Percentiles rank a stretch among this genome's conserved stretches.
Conservation (phyloP, 2,329 filamentous ascomycete genomes). For the Fusarium algeriense region DNA sequence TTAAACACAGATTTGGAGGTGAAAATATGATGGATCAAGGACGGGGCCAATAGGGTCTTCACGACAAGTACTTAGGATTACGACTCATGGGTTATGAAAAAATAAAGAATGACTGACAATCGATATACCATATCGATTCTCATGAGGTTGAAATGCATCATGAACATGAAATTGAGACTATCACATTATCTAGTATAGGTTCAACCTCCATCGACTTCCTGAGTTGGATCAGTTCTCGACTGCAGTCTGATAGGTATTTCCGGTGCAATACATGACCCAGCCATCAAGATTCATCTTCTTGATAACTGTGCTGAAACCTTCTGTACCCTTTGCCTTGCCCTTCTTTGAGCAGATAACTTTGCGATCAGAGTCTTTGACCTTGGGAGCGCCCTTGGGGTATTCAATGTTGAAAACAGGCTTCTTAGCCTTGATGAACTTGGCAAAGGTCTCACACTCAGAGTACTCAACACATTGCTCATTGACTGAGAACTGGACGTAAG, state of each 20-base stretch:
- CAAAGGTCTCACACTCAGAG: slow-evolving; percentile 69
- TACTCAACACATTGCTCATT: slow-evolving; percentile 77
- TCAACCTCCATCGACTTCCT: neutral
- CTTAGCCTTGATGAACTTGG: slow-evolving; percentile 66
- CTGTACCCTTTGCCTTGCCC: slow-evolving; percentile 55
- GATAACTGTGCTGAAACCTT: slow-evolving; percentile 72
- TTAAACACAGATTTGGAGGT: slow-evolving; percentile 2
- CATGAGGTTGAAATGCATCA: neutral
- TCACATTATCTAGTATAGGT: neutral
- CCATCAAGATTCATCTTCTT: slow-evolving; percentile 74
- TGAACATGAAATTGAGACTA: neutral
- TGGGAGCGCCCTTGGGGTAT: slow-evolving; percentile 68
- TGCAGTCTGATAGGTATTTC: slow-evolving; percentile 47
- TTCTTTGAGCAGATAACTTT: slow-evolving; percentile 58
- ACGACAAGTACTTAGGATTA: neutral
- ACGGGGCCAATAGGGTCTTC: neutral
- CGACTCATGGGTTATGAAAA: slow-evolving; percentile 11
- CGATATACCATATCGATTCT: neutral
- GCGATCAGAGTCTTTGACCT: slow-evolving; percentile 51
- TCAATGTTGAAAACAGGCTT: slow-evolving; percentile 82
- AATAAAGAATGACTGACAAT: slow-evolving; percentile 8
- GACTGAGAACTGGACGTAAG: slow-evolving; percentile 72
- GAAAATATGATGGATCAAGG: neutral
- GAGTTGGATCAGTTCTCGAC: slow-evolving; percentile 21
- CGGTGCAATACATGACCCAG: slow-evolving; percentile 70